Conservation (phyloP, 352 stramenopile species). For the Globisporangium sylvaticum region DNA sequence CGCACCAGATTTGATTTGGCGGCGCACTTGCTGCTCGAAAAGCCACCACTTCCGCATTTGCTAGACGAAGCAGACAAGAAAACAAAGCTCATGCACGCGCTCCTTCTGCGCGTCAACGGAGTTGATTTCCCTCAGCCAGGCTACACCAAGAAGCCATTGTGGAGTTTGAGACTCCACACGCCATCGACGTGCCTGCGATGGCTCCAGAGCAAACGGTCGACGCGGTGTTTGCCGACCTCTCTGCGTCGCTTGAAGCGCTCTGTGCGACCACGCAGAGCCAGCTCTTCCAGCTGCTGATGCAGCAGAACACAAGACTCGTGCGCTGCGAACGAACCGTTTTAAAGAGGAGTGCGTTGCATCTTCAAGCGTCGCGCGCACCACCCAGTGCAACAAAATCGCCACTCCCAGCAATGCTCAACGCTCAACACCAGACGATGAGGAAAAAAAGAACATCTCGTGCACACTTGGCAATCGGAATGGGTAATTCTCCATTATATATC, state of each 20-base stretch:
- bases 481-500: too few relatives aligned
- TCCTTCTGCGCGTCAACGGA: too few relatives aligned
- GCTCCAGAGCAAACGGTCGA: not conserved
- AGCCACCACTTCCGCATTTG: not conserved
- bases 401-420: too few relatives aligned
- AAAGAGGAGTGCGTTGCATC: too few relatives aligned
- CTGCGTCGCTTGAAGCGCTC: not conserved
- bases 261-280: conserved; percentile 2
- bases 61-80: not conserved
- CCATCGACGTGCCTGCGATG: not conserved
- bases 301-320: not conserved
- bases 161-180: not conserved
- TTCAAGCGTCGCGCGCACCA: too few relatives aligned
- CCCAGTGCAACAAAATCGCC: too few relatives aligned
- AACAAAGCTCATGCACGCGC: not conserved
- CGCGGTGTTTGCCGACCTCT: not conserved
- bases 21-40: not conserved
- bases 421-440: too few relatives aligned
- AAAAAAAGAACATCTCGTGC: too few relatives aligned
- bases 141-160: not conserved
- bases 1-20: too few relatives aligned
- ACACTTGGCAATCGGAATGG: too few relatives aligned
- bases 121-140: not conserved
- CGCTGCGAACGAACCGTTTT: not conserved
- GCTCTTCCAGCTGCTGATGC: not conserved